Conservation (phyloP, 371 early-diverging fungal genomes). For the Funneliformis caledonium region DNA sequence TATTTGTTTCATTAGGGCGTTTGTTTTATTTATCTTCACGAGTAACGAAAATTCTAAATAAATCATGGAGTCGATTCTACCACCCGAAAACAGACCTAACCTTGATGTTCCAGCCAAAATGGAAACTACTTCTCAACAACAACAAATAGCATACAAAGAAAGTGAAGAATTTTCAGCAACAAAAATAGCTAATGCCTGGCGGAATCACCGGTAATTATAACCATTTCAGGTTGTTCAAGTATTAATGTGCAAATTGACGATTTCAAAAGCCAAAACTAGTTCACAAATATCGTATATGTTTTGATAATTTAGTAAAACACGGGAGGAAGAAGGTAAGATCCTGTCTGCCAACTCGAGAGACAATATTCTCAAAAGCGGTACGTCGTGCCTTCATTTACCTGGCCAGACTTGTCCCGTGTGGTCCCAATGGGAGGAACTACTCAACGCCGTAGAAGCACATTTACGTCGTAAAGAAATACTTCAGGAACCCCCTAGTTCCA, state of each 20-base stretch:
- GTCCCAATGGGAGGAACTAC: background rate
- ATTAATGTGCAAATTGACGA: background rate
- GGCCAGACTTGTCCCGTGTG: constrained; percentile 6
- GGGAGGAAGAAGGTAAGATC: background rate
- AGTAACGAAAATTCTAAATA: too few species aligned
- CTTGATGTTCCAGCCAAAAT: too few species aligned
- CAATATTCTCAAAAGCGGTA: background rate
- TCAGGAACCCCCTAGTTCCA: background rate
- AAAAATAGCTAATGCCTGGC: constrained; percentile 13
- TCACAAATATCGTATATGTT: background rate
- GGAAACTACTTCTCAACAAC: too few species aligned
- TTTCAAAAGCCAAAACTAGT: background rate
- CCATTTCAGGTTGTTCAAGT: background rate
- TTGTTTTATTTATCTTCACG: too few species aligned
- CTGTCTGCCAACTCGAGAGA: constrained; percentile 2
- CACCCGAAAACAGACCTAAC: too few species aligned
- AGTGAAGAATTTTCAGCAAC: background rate
- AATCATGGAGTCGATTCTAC: too few species aligned
- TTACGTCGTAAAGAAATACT: background rate
- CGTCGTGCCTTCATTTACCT: background rate
- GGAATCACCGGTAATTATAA: background rate
- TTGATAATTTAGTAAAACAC: background rate
- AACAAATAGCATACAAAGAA: background rate
- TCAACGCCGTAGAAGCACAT: background rate
- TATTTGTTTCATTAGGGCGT: too few species aligned